Evolutionary conservation across 306 rosid species (phyloP).

Genomic region (Quercus wislizeni): DNA sequence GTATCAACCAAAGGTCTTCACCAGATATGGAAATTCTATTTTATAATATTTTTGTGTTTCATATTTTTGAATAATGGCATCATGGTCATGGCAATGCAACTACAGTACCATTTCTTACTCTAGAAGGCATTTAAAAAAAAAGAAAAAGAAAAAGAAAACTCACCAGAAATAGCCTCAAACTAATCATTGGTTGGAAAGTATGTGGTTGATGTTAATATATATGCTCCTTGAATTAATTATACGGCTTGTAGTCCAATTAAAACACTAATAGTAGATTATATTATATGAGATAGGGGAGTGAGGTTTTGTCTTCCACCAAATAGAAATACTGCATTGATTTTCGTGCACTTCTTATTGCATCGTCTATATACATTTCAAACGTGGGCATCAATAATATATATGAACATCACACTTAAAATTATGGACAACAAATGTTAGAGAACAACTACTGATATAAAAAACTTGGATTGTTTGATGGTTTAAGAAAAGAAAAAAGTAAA

Average conservation of each 20-base stretch:
- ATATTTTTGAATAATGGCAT: background rate
- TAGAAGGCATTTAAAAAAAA: too few species aligned
- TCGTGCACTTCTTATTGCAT: too few species aligned
- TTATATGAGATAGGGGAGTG: background rate
- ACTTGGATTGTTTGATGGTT: too few species aligned
- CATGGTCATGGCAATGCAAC: background rate
- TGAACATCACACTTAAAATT: too few species aligned
- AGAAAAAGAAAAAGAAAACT: background rate
- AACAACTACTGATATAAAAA: too few species aligned
- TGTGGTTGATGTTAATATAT: constrained; percentile 8
- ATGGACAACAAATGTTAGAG: too few species aligned
- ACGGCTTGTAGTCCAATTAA: background rate
- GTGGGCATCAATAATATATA: too few species aligned
- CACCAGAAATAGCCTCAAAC: background rate
- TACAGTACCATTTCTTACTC: background rate
- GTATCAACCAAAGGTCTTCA: constrained; percentile 50
- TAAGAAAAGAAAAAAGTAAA: too few species aligned
- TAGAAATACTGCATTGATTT: background rate
- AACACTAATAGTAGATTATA: background rate
- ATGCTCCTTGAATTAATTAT: constrained; percentile 8
- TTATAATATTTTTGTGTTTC: background rate
- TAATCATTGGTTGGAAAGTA: background rate
- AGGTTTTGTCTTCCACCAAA: background rate
- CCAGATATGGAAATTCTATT: constrained; percentile 13
- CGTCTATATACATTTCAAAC: too few species aligned